Evolutionary conservation across 2,329 filamentous ascomycete genomes (phyloP).

Genomic region (Aspergillus melleus): DNA sequence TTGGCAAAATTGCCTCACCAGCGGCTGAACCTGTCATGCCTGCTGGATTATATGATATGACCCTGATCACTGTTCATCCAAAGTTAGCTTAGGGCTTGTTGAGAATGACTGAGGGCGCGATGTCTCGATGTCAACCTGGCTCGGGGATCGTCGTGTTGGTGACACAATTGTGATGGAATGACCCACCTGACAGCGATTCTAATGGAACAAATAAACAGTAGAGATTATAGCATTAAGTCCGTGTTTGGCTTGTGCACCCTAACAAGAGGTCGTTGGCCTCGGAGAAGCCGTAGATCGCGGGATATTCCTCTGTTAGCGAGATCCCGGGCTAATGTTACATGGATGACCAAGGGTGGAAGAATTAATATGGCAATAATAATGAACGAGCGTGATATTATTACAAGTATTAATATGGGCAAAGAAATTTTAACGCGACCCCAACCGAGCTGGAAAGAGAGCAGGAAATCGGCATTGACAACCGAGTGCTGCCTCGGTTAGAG

Average conservation of each 20-base stretch:
- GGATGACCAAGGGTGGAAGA: neutral
- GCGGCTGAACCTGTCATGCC: constrained; percentile 1
- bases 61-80: neutral
- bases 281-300: neutral
- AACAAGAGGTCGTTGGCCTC: neutral
- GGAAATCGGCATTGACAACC: neutral
- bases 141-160: neutral
- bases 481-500: neutral
- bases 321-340: neutral
- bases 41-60: neutral
- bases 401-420: neutral
- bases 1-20: constrained; percentile 17
- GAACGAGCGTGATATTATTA: neutral
- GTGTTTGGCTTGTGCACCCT: neutral
- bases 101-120: neutral
- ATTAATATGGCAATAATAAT: neutral
- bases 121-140: neutral
- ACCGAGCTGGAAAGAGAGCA: neutral
- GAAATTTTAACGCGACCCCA: neutral
- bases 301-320: neutral
- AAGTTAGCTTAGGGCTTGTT: neutral
- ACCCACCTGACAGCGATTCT: constrained; percentile 1
- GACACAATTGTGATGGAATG: neutral
- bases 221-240: neutral
- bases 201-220: neutral